These are phyloP conservation scores for Sarocladium oryzae DNA, from an alignment of 2,329 filamentous ascomycete species.

Conservation along the genomic window DNA sequence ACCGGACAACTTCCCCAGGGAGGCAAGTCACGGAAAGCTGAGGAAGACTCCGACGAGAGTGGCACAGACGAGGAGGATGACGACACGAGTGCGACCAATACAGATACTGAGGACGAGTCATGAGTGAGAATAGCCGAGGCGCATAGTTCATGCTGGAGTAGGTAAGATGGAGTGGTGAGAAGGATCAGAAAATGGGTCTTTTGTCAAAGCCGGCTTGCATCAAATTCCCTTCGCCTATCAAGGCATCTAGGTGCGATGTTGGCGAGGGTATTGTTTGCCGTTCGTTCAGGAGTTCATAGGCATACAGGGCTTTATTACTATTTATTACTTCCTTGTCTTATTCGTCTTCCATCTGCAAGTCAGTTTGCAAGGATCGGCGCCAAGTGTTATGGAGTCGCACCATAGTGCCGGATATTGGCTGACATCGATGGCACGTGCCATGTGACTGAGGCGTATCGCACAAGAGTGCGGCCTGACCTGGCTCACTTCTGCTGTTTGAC, in stretches of 20 bases:
- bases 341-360: not conserved
- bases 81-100: conserved; percentile 63
- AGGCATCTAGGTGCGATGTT: not conserved
- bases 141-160: not conserved
- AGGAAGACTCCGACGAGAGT: conserved; percentile 66
- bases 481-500: no score
- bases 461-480: no score
- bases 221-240: not conserved
- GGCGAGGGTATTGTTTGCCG: not conserved
- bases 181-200: not conserved
- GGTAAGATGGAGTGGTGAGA: not conserved
- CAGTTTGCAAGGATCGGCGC: not conserved
- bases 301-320: not conserved
- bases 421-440: no score
- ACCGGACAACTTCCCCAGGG: not conserved
- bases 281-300: conserved; percentile 2
- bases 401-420: no score
- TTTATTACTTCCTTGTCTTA: not conserved
- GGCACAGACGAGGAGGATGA: conserved; percentile 65
- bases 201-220: conserved; percentile 3
- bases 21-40: not conserved
- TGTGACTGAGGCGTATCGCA: no score
- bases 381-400: no score
- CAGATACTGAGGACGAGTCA: conserved; percentile 59
- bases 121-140: conserved; percentile 19